A percentile compares a stretch with the other conserved stretches of the same genome.
Evolutionary conservation across 208 protist species (phyloP).

Genomic region (Plasmodiophora brassicae): DNA sequence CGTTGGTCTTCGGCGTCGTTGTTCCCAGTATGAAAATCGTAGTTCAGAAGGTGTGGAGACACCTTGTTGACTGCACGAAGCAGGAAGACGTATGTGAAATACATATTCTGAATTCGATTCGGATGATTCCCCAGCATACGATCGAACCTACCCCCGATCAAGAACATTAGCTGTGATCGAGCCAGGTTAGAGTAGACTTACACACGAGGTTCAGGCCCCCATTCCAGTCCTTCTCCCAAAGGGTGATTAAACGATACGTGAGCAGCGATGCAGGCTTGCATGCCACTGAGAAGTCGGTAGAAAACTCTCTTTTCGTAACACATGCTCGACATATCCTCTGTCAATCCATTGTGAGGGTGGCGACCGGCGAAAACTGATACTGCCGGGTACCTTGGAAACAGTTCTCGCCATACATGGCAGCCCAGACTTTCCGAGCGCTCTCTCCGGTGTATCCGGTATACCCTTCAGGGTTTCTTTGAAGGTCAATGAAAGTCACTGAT

Average conservation of each 20-base stretch:
- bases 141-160: background rate
- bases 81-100: conserved; percentile 29
- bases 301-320: conserved; percentile 22
- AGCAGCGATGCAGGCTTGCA: conserved; percentile 23
- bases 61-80: conserved; percentile 33
- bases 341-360: background rate
- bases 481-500: conserved; percentile 34
- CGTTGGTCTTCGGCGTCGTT: background rate
- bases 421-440: conserved; percentile 1
- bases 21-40: conserved; percentile 30
- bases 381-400: background rate
- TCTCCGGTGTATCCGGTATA: conserved; percentile 37
- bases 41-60: background rate
- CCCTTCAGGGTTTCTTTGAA: conserved; percentile 14
- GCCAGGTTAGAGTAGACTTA: background rate
- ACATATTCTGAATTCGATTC: conserved; percentile 28
- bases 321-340: background rate
- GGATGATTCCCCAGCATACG: conserved; percentile 19
- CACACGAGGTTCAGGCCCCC: conserved; percentile 9
- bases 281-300: conserved; percentile 2
- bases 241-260: conserved; percentile 32
- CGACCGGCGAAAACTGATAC: background rate
- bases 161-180: background rate
- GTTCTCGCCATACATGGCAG: conserved; percentile 30
- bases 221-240: background rate